These are phyloP conservation scores for Yamadazyma diddensiae DNA, from an alignment of 1,139 yeast genomes.

Conservation along the genomic window DNA sequence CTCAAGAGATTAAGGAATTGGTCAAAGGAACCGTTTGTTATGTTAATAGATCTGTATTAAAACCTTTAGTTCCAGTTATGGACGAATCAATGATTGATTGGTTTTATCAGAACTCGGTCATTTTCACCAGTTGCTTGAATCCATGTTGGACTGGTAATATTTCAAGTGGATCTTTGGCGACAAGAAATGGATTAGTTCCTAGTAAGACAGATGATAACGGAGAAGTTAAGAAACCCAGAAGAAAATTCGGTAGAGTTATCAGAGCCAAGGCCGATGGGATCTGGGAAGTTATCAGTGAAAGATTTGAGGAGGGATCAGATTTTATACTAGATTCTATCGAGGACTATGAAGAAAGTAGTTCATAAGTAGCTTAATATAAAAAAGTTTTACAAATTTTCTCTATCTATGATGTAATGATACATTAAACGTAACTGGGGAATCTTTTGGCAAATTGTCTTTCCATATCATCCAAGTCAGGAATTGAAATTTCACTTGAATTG, in stretches of 20 bases:
- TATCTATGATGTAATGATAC: too few species aligned
- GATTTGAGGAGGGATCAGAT: slow-evolving; percentile 83
- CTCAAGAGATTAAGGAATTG: slow-evolving; percentile 51
- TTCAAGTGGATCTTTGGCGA: slow-evolving; percentile 18
- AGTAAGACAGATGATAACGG: slow-evolving; percentile 20
- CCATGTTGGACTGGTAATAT: slow-evolving; percentile 63
- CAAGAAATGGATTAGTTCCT: slow-evolving; percentile 17
- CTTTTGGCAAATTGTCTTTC: slow-evolving; percentile 52
- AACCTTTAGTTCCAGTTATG: slow-evolving; percentile 78
- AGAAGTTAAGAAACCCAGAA: slow-evolving; percentile 70
- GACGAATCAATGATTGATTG: slow-evolving; percentile 90
- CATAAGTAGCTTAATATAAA: slow-evolving; percentile 5
- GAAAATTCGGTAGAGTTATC: slow-evolving; percentile 86
- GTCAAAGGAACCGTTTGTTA: slow-evolving; percentile 76
- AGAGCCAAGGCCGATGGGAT: slow-evolving; percentile 71
- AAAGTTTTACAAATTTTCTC: too few species aligned
- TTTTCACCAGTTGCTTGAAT: slow-evolving; percentile 73
- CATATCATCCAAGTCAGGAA: slow-evolving; percentile 55
- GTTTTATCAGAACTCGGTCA: slow-evolving; percentile 83
- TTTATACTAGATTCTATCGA: slow-evolving; percentile 76
- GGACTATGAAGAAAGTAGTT: slow-evolving; percentile 33
- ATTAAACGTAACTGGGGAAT: slow-evolving; percentile 52
- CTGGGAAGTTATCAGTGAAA: slow-evolving; percentile 73
- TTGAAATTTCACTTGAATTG: slow-evolving; percentile 39
- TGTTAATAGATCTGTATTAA: slow-evolving; percentile 61